These are phyloP conservation scores for Andrographis paniculata DNA, from an alignment of 305 asterid genomes.

Conservation along the genomic window DNA sequence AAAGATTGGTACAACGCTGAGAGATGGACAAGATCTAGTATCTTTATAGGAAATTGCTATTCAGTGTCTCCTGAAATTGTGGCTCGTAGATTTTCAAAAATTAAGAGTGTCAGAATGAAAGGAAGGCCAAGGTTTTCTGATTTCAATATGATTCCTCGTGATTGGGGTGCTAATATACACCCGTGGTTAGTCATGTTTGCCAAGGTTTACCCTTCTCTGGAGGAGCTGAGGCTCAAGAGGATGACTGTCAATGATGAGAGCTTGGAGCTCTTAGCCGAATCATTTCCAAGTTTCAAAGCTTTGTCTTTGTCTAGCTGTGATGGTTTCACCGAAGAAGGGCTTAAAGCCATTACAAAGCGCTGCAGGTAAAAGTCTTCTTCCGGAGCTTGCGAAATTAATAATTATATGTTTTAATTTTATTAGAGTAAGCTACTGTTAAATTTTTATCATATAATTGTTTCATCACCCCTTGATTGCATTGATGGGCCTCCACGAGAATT, in stretches of 20 bases:
- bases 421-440: not conserved
- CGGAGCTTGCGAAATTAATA: not conserved
- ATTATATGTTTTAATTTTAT: not conserved
- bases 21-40: conserved; percentile 76
- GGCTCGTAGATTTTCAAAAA: conserved; percentile 62
- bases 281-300: conserved; percentile 31
- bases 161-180: conserved; percentile 54
- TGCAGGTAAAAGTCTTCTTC: conserved; percentile 22
- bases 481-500: no score
- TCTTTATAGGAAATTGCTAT: conserved; percentile 84
- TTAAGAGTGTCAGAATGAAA: conserved; percentile 65
- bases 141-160: conserved; percentile 67
- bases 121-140: conserved; percentile 90
- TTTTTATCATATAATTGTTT: no score
- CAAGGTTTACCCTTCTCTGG: conserved; percentile 26
- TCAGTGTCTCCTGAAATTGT: conserved; percentile 81
- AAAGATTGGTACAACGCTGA: conserved; percentile 86
- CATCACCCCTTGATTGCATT: no score
- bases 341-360: conserved; percentile 23
- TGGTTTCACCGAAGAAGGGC: conserved; percentile 31
- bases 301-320: conserved; percentile 33
- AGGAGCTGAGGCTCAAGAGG: conserved; percentile 39
- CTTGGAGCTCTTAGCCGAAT: conserved; percentile 30
- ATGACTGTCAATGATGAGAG: conserved; percentile 34
- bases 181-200: conserved; percentile 34